Evolutionary conservation across 805 yeast genomes (phyloP), one percentile per base, ranked within the genome.

Genomic region (Wickerhamomyces chambardii): DNA sequence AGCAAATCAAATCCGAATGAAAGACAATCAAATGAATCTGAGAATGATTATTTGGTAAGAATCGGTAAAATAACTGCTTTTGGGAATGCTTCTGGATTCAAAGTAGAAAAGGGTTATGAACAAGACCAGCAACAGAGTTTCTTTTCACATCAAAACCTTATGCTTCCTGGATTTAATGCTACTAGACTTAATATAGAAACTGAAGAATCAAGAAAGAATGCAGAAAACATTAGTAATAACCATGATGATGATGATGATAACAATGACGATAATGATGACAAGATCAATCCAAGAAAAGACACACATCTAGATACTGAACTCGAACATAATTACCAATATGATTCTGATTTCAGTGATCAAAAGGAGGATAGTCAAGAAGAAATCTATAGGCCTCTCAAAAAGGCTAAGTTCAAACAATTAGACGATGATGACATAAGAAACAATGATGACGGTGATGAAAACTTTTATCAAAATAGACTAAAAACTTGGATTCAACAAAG

Each of bases 21-120:
- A 4, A 43, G 67, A 42, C 63, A 71, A 6, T 75, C 82, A 0
- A 83, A 73, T n/a, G 97, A 92, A 50, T 59, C 86, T 0, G 83
- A 82, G 49, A 74, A 74, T 37, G 97, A 89, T 34, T 89, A 58
- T 50, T 64, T 92, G 40, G 73, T 92, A 0, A 68, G 98, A 43
- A 89, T 90, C 0, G 98, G 98, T 21, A 78, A 86, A 53, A 75
- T 87, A 37, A 92, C 98, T 0, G 97, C 97, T 1, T 92, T 92
- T 63, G 95, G 96, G 9, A 73, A 74, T 22, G 59, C 73, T 16
- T 65, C 68, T 29, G 78, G 75, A 2, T 82, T 85, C 45, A 66
- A 44, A 11, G 46, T 51, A 4, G 68, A 61, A 2, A 61, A 53
- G 14, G 58, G 53, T 12, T 57, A 48, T 1, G 43, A 40, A 5